phyloP scores from a whole-genome alignment of 139 green algal genomes.

The Edaphochlamys debaryana region DNA sequence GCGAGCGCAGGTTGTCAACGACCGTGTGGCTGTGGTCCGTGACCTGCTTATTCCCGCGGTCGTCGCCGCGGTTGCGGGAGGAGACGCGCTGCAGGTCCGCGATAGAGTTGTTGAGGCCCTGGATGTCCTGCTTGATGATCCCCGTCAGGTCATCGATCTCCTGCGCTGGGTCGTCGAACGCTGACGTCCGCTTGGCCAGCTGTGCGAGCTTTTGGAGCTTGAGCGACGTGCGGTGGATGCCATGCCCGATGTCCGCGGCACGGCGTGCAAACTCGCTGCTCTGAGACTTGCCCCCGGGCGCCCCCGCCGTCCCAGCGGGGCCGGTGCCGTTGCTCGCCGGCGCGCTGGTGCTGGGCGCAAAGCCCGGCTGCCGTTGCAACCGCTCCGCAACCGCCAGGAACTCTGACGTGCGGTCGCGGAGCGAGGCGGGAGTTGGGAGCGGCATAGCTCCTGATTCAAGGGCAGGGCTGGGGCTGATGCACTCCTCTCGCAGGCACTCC shows the following conservation, averaged over 20 bases:
- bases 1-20: constrained; percentile 77
- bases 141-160: constrained; percentile 95
- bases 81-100: constrained; percentile 73
- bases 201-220: constrained; percentile 94
- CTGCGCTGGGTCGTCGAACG: constrained; percentile 95
- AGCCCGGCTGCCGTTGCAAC: constrained; percentile 61
- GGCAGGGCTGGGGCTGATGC: too few species aligned
- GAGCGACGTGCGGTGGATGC: constrained; percentile 92
- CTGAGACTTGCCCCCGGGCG: constrained; percentile 14
- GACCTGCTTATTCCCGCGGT: constrained; percentile 81
- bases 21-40: constrained; percentile 88
- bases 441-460: too few species aligned
- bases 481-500: too few species aligned
- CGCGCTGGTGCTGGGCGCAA: constrained; percentile 10
- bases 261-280: constrained; percentile 87
- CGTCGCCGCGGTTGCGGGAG: constrained; percentile 2
- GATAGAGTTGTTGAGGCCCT: constrained; percentile 85
- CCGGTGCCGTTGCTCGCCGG: constrained; percentile 3
- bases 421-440: constrained; percentile 28
- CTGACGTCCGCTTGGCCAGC: constrained; percentile 95
- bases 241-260: constrained; percentile 88
- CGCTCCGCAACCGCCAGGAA: constrained; percentile 65
- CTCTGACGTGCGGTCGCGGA: constrained; percentile 71
- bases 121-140: constrained; percentile 93
- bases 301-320: not conserved